Evolutionary conservation across 768 basidiomycete species (phyloP).

Genomic region (Boletus edulis): DNA sequence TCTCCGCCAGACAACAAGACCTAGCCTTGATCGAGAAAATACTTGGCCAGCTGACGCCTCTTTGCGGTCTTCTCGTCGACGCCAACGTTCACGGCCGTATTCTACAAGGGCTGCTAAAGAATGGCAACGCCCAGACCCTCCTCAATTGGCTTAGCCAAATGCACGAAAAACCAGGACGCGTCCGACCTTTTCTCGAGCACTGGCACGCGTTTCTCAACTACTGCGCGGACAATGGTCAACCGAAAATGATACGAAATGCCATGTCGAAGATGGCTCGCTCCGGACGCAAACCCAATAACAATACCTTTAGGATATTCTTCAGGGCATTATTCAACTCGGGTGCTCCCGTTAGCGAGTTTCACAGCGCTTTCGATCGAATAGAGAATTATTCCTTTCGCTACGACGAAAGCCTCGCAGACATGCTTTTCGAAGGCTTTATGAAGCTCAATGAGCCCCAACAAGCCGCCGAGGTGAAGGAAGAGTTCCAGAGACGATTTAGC

Average conservation of each 20-base stretch:
- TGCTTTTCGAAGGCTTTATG: conserved; percentile 44
- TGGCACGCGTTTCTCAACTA: conserved; percentile 53
- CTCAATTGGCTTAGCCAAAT: conserved; percentile 54
- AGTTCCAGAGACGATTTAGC: conserved; percentile 36
- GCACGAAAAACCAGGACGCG: conserved; percentile 44
- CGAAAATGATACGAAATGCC: conserved; percentile 25
- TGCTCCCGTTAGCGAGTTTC: conserved; percentile 33
- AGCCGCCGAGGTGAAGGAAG: conserved; percentile 38
- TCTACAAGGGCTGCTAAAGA: conserved; percentile 45
- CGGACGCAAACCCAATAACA: conserved; percentile 41
- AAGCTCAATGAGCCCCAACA: conserved; percentile 35
- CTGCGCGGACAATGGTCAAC: conserved; percentile 31
- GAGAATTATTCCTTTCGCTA: conserved; percentile 41
- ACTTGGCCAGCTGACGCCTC: conserved; percentile 44
- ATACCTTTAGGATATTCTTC: conserved; percentile 51
- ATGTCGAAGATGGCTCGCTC: conserved; percentile 38
- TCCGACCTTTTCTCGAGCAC: conserved; percentile 48
- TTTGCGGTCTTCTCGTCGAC: conserved; percentile 47
- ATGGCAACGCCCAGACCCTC: conserved; percentile 43
- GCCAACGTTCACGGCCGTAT: conserved; percentile 49
- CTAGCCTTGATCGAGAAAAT: conserved; percentile 53
- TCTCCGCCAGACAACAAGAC: conserved; percentile 52
- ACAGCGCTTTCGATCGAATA: conserved; percentile 47
- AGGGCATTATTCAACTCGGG: conserved; percentile 38
- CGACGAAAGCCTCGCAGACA: conserved; percentile 39